phyloP scores from a whole-genome alignment of 1,284 basidiomycete genomes.

The Leccinum fallax region DNA sequence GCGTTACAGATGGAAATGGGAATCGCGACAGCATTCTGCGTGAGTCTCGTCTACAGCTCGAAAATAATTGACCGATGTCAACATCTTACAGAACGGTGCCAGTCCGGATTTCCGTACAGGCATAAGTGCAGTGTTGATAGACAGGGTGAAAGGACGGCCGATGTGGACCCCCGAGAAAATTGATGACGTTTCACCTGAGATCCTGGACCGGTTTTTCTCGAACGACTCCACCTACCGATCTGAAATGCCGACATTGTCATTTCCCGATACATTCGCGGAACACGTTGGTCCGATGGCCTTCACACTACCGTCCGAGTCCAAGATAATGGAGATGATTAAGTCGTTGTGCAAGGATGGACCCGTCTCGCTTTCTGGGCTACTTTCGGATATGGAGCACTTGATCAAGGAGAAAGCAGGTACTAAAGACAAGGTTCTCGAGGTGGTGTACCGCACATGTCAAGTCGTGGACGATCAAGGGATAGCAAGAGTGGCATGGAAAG shows the following conservation, averaged over 20 bases:
- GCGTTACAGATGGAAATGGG: slow-evolving; percentile 81
- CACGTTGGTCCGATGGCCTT: slow-evolving; percentile 50
- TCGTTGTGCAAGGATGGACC: slow-evolving; percentile 57
- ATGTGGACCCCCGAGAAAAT: slow-evolving; percentile 68
- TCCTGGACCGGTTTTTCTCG: slow-evolving; percentile 65
- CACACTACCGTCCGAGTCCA: slow-evolving; percentile 67
- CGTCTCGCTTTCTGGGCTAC: slow-evolving; percentile 59
- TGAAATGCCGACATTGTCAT: slow-evolving; percentile 50
- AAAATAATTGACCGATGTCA: slow-evolving; percentile 15
- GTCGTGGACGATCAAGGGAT: slow-evolving; percentile 57
- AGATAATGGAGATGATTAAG: slow-evolving; percentile 62
- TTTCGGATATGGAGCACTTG: slow-evolving; percentile 55
- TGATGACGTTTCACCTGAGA: slow-evolving; percentile 55
- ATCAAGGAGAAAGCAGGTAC: slow-evolving; percentile 67
- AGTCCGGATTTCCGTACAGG: slow-evolving; percentile 84
- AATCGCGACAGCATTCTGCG: slow-evolving; percentile 81
- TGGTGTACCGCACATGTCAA: slow-evolving; percentile 63
- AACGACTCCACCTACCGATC: slow-evolving; percentile 49
- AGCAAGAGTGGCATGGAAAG: slow-evolving; percentile 61
- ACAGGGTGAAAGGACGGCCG: slow-evolving; percentile 57
- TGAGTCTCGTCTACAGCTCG: slow-evolving; percentile 43
- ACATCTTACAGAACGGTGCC: slow-evolving; percentile 58
- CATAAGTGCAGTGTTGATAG: slow-evolving; percentile 72
- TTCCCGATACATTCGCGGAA: slow-evolving; percentile 41
- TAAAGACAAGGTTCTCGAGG: slow-evolving; percentile 73